Conservation (phyloP, 2,329 filamentous ascomycete genomes). For the Fusarium sp. region DNA sequence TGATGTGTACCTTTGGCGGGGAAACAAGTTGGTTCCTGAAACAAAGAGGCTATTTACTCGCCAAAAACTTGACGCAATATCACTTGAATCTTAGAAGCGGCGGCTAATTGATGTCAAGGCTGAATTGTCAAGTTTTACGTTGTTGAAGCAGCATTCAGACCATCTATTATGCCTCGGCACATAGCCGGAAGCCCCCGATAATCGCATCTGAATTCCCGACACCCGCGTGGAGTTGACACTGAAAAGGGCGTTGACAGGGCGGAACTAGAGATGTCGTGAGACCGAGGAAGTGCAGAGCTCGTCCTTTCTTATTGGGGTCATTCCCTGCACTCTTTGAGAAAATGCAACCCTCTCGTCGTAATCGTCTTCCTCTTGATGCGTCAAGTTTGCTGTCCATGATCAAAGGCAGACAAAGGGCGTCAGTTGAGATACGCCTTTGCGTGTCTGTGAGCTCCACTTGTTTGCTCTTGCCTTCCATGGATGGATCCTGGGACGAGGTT, state of each 20-base stretch:
- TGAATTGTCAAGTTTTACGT: not conserved
- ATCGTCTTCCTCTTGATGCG: not conserved
- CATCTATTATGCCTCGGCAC: conserved; percentile 24
- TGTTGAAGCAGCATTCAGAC: not conserved
- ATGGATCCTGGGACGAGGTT: not conserved
- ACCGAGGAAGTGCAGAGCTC: not conserved
- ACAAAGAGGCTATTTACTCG: not conserved
- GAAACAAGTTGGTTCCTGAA: not conserved
- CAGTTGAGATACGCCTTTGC: not conserved
- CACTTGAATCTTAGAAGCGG: not conserved
- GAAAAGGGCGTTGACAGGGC: conserved; percentile 25
- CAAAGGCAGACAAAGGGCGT: conserved; percentile 15
- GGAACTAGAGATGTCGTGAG: not conserved
- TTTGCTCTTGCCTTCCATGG: conserved; percentile 1
- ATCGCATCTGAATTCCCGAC: conserved; percentile 31
- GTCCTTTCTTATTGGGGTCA: not conserved
- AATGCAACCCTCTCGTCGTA: not conserved
- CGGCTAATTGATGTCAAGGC: not conserved
- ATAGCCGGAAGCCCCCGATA: conserved; percentile 34
- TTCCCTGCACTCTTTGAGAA: not conserved
- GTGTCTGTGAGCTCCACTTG: conserved; percentile 1
- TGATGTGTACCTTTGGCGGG: not conserved
- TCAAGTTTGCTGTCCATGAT: conserved; percentile 5
- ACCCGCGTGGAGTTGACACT: conserved; percentile 22
- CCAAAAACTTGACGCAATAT: not conserved